phyloP scores from a whole-genome alignment of 2,329 filamentous ascomycete species.

The Sclerotinia glacialis region DNA sequence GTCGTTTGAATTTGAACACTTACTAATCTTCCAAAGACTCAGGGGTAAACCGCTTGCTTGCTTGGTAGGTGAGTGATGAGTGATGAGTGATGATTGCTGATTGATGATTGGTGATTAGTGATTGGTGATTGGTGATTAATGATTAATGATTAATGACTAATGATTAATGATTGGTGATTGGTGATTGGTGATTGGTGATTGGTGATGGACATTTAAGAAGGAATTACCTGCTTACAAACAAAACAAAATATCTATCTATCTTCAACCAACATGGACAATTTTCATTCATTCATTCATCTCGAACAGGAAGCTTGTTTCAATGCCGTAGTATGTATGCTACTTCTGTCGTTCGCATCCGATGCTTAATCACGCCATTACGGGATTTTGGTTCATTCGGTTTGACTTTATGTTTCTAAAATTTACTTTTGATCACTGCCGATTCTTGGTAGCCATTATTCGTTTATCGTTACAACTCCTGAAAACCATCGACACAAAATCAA shows the following conservation, averaged over 20 bases:
- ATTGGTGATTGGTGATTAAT: too few species aligned
- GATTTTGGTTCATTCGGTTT: not conserved
- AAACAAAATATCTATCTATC: not conserved
- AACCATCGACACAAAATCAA: not conserved
- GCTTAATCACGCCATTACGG: not conserved
- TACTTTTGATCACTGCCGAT: not conserved
- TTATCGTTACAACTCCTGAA: not conserved
- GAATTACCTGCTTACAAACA: constrained; percentile 3
- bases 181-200: too few species aligned
- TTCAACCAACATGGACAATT: not conserved
- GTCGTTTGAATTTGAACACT: constrained; percentile 3
- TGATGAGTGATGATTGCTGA: too few species aligned
- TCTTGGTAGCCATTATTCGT: not conserved
- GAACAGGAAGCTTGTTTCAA: not conserved
- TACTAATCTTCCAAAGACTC: not conserved
- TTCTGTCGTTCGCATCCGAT: not conserved
- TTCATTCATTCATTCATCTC: constrained; percentile 5
- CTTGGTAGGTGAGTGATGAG: too few species aligned
- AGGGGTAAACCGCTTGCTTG: constrained; percentile 8
- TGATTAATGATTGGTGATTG: too few species aligned
- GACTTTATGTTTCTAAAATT: not conserved
- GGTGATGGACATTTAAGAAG: not conserved
- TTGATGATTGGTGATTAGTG: not conserved
- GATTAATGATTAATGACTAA: not conserved
- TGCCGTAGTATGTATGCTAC: not conserved